Evolutionary conservation across 768 basidiomycete genomes (phyloP).

Genomic region (Boletus patriciae): DNA sequence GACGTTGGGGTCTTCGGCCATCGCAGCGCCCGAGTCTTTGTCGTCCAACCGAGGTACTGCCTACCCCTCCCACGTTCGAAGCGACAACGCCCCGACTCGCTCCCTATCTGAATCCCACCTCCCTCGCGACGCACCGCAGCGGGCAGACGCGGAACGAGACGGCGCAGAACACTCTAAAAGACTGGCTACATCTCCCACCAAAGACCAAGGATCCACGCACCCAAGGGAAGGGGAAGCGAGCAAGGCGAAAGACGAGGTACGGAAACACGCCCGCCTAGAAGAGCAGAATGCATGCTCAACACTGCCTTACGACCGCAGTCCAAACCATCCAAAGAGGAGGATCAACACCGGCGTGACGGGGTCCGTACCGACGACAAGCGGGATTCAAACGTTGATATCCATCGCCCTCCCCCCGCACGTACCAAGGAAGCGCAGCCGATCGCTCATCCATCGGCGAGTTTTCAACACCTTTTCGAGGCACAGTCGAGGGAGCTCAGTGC

Average conservation of each 20-base stretch:
- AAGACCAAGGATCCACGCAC: background rate
- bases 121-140: background rate
- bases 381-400: background rate
- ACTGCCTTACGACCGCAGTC: background rate
- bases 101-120: background rate
- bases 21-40: background rate
- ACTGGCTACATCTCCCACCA: background rate
- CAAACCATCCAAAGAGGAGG: background rate
- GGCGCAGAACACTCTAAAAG: background rate
- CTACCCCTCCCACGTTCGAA: background rate
- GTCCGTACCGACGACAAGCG: background rate
- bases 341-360: background rate
- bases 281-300: background rate
- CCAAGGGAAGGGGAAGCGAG: background rate
- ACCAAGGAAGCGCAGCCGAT: background rate
- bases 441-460: background rate
- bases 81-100: background rate
- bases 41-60: background rate
- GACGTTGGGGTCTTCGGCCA: slow-evolving; percentile 1
- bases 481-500: slow-evolving; percentile 8
- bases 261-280: background rate
- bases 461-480: background rate
- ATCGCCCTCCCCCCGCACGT: background rate
- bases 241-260: slow-evolving; percentile 9
- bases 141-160: background rate